Base-by-base conservation (phyloP, 2,329 filamentous ascomycete species). In the Aspergillus thermomutatus region DNA sequence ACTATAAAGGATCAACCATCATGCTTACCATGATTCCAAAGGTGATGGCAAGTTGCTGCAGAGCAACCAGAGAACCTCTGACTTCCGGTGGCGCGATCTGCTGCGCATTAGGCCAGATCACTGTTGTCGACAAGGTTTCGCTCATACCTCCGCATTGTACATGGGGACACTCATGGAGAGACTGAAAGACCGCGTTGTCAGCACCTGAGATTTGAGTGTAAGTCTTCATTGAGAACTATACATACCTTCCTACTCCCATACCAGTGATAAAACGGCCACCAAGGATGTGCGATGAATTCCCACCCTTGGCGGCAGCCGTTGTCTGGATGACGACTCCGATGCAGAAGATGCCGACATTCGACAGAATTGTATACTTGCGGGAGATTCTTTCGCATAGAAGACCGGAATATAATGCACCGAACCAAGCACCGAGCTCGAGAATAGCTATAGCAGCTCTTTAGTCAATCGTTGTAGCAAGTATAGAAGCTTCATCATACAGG, bases 381-480 rank as follows among this genome's bases (percentile, higher is more conserved):
- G 86, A 88, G 50, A 87, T 70, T 3, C 81, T 78, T 67, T 92
- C 89, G 19, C 88, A 88, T n/a, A 91, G 71, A 66, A 88, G 88
- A 1, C 88, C 87, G 2, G 84, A 88, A 43, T 88, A 78, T 3
- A 92, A 72, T 0, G 87, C 84, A 40, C 89, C 89, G n/a, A 90
- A 68, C 88, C 88, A 92, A 46, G 88, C 89, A 52, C 89, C 89
- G 1, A 92, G 82, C 68, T 91, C 88, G 26, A 92, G 83, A 61
- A 91, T 90, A 2, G 88, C 80, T 43, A 77, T 80, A 79, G 10
- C 19, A 34, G 11, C 27, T 26, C 21, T 49, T 56, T 52, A 51
- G 43, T 23, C 34, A 41, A 10, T 21, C 27, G 11, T 14, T 25
- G 14, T 25, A 14, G 8, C 19, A 45, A 19, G 21, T 1, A 50